Conservation (phyloP, 2,329 filamentous ascomycete genomes). For the Cadophora sp. region DNA sequence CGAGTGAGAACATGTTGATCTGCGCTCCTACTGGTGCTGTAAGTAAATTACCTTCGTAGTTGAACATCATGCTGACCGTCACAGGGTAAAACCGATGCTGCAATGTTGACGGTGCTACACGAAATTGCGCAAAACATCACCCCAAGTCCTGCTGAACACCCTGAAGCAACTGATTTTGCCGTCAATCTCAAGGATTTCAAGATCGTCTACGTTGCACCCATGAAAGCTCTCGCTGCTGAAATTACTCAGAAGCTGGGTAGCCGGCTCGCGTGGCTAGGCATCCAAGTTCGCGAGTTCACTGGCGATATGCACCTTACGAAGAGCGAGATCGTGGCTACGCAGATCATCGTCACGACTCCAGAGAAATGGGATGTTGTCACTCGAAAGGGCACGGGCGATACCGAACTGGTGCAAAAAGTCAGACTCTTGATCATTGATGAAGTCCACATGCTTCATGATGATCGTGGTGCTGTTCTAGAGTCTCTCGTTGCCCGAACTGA, state of each 20-base stretch:
- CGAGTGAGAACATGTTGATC: slow-evolving; percentile 97
- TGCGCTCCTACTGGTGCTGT: slow-evolving; percentile 94
- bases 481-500: slow-evolving; percentile 95
- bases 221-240: slow-evolving; percentile 97
- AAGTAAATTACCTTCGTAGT: slow-evolving; percentile 45
- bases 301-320: slow-evolving; percentile 99
- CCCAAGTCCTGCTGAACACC: slow-evolving; percentile 80
- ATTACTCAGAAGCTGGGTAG: slow-evolving; percentile 94
- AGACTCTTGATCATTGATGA: slow-evolving; percentile 96
- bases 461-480: slow-evolving; percentile 93
- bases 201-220: slow-evolving; percentile 97
- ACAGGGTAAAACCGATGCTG: slow-evolving; percentile 92
- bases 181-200: slow-evolving; percentile 93
- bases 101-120: slow-evolving; percentile 94
- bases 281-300: slow-evolving; percentile 91
- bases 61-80: slow-evolving; percentile 1
- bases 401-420: slow-evolving; percentile 96
- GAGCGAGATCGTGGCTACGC: slow-evolving; percentile 91
- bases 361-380: slow-evolving; percentile 99
- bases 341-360: slow-evolving; percentile 97
- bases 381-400: slow-evolving; percentile 95
- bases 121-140: slow-evolving; percentile 84
- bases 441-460: slow-evolving; percentile 99
- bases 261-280: slow-evolving; percentile 89
- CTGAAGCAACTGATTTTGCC: slow-evolving; percentile 76